These are phyloP conservation scores for Dryas drummondii DNA, from an alignment of 306 rosid species.

Conservation along the genomic window DNA sequence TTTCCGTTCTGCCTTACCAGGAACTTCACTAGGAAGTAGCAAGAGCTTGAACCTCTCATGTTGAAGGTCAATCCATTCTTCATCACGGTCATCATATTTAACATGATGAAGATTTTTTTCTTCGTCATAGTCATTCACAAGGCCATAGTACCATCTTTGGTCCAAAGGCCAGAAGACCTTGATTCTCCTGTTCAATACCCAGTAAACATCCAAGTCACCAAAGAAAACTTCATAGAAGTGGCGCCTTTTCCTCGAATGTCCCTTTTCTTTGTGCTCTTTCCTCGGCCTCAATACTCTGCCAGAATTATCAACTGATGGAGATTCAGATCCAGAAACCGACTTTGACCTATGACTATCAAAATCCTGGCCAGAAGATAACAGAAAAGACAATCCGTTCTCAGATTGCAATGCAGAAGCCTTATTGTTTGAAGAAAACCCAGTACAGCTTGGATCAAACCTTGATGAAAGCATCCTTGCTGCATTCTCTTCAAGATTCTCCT, in stretches of 20 bases:
- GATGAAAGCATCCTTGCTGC: constrained; percentile 98
- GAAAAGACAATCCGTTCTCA: constrained; percentile 51
- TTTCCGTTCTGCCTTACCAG: constrained; percentile 46
- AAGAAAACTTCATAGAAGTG: constrained; percentile 81
- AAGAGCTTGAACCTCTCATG: constrained; percentile 91
- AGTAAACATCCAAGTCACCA: constrained; percentile 61
- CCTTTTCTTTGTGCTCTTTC: constrained; percentile 59
- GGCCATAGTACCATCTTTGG: constrained; percentile 90
- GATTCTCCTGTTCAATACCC: constrained; percentile 72
- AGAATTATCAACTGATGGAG: constrained; percentile 65
- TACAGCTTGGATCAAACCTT: constrained; percentile 94
- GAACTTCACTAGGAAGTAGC: constrained; percentile 87
- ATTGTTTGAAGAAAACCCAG: constrained; percentile 66
- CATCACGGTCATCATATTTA: constrained; percentile 92
- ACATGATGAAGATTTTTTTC: constrained; percentile 72
- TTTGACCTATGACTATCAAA: constrained; percentile 44
- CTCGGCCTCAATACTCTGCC: constrained; percentile 83
- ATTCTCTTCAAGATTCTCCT: constrained; percentile 96
- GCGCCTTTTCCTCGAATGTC: constrained; percentile 67
- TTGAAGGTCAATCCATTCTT: constrained; percentile 90
- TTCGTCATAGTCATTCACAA: constrained; percentile 63
- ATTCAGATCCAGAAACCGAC: constrained; percentile 61
- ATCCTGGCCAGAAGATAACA: constrained; percentile 50
- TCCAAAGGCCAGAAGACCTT: constrained; percentile 98
- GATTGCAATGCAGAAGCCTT: constrained; percentile 56